Evolutionary conservation across 768 basidiomycete genomes (phyloP).

Genomic region (Mycena vulgaris): DNA sequence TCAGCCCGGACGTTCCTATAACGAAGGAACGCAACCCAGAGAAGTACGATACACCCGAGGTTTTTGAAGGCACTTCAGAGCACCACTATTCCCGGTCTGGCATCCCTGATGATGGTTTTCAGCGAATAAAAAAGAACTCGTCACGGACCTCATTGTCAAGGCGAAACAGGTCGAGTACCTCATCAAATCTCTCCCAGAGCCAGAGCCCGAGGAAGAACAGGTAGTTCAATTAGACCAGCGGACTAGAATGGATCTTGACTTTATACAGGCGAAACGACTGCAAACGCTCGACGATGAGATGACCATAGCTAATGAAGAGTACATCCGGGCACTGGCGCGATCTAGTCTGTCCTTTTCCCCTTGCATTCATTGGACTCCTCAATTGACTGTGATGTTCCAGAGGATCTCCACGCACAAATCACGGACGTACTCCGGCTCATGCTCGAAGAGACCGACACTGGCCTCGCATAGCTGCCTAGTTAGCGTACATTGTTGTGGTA

Average conservation of each 20-base stretch:
- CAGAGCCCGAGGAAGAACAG: conserved; percentile 85
- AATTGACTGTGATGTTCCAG: conserved; percentile 49
- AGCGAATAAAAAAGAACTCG: conserved; percentile 91
- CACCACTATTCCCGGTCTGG: too few species aligned
- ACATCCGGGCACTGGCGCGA: conserved; percentile 77
- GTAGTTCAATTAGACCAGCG: conserved; percentile 52
- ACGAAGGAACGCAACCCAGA: conserved; percentile 84
- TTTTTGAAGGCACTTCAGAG: conserved; percentile 84
- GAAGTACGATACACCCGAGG: conserved; percentile 78
- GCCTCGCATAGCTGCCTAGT: neutral
- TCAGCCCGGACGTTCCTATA: conserved; percentile 84
- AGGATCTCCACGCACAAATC: conserved; percentile 72
- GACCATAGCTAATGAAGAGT: conserved; percentile 81
- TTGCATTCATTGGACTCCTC: neutral
- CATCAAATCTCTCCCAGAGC: conserved; percentile 73
- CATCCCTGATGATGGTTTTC: conserved; percentile 18
- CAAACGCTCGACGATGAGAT: conserved; percentile 76
- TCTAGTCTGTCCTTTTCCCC: conserved; percentile 71
- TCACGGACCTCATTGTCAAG: conserved; percentile 76
- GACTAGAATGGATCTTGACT: neutral
- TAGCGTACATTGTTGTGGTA: too few species aligned
- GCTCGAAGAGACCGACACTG: conserved; percentile 66
- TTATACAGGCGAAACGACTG: conserved; percentile 73
- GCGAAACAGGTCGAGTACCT: neutral
- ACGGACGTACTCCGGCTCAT: conserved; percentile 70